Conservation (phyloP, 148 eudicot genomes). For the Nepenthes gracilis region DNA sequence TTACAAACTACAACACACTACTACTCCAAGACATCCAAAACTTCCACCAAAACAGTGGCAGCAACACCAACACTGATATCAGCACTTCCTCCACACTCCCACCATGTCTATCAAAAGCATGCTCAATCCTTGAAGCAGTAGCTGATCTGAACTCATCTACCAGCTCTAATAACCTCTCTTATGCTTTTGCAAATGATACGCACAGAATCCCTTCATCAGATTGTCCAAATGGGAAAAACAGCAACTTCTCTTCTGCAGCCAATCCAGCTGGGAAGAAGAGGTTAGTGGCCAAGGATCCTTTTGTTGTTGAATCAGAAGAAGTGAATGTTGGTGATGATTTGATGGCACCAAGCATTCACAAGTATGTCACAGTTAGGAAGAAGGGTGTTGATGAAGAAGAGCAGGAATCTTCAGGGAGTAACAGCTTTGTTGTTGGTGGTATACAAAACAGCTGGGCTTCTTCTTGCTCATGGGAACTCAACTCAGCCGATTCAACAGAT, state of each 20-base stretch:
- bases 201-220: slow-evolving; percentile 16
- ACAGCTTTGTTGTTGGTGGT: slow-evolving; percentile 40
- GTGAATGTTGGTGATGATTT: slow-evolving; percentile 41
- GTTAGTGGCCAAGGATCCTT: slow-evolving; percentile 32
- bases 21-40: slow-evolving; percentile 89
- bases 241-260: slow-evolving; percentile 6
- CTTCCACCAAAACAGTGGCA: slow-evolving; percentile 58
- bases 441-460: slow-evolving; percentile 41
- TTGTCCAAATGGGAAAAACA: slow-evolving; percentile 4
- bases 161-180: slow-evolving; percentile 16
- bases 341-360: slow-evolving; percentile 68
- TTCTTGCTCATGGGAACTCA: slow-evolving; percentile 71
- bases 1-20: slow-evolving; percentile 42
- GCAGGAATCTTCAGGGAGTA: slow-evolving; percentile 87
- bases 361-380: slow-evolving; percentile 74
- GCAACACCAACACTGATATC: slow-evolving; percentile 6
- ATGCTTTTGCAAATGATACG: slow-evolving; percentile 12
- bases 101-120: slow-evolving; percentile 56
- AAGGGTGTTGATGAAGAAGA: slow-evolving; percentile 47
- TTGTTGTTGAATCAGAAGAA: slow-evolving; percentile 63
- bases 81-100: slow-evolving; percentile 38
- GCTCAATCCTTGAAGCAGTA: slow-evolving; percentile 84
- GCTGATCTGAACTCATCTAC: slow-evolving; percentile 87
- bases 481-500: slow-evolving; percentile 75
- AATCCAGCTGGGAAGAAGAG: slow-evolving; percentile 20